These are phyloP conservation scores for Verruconis gallopava DNA, from an alignment of 2,329 filamentous ascomycete genomes.

Conservation along the genomic window DNA sequence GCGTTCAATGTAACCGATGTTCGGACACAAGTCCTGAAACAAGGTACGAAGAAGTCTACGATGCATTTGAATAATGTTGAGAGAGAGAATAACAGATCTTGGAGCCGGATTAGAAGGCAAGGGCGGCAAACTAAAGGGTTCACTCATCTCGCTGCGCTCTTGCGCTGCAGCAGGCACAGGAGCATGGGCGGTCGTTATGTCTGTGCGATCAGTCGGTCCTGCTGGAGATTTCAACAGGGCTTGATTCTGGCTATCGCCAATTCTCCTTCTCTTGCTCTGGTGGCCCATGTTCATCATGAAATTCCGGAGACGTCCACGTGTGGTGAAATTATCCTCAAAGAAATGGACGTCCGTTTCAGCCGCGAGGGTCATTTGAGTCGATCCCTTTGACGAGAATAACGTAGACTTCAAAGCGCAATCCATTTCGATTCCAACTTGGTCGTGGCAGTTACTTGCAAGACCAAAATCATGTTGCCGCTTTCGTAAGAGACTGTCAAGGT, in stretches of 20 bases:
- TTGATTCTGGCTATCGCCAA: background rate
- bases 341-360: no score
- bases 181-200: background rate
- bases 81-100: slow-evolving; percentile 40
- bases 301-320: slow-evolving; percentile 30
- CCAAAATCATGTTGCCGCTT: slow-evolving; percentile 25
- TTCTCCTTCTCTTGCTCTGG: background rate
- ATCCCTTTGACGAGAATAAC: no score
- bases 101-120: slow-evolving; percentile 11
- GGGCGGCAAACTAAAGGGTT: background rate
- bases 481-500: slow-evolving; percentile 26
- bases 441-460: background rate
- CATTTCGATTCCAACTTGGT: background rate
- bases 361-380: no score
- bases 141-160: background rate
- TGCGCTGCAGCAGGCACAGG: background rate
- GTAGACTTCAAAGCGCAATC: background rate
- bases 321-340: slow-evolving; percentile 22
- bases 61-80: slow-evolving; percentile 29
- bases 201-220: background rate
- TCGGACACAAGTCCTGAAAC: slow-evolving; percentile 38
- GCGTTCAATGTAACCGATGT: slow-evolving; percentile 45
- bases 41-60: slow-evolving; percentile 34
- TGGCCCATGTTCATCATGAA: slow-evolving; percentile 31
- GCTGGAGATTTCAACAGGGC: no score